A percentile compares a stretch with the other conserved stretches of the same genome.
Conservation (phyloP, 2,329 filamentous ascomycete species). For the Fusarium dlaminii region DNA sequence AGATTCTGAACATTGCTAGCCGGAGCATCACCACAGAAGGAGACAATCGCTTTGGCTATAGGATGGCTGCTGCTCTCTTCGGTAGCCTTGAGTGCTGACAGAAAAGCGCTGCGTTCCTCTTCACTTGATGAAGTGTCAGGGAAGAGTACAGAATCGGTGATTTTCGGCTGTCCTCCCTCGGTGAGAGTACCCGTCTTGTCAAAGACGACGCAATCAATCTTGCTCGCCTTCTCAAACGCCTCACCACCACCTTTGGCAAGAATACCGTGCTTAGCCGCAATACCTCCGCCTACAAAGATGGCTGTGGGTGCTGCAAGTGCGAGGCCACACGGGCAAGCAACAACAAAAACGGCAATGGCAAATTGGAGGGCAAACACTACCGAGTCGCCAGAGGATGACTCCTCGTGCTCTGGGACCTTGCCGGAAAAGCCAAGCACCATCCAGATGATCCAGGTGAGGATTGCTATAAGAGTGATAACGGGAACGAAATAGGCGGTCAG, state of each 20-base stretch:
- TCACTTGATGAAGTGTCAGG: constrained; percentile 40
- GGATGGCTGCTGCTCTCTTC: constrained; percentile 81
- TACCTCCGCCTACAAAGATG: constrained; percentile 82
- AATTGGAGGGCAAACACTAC: constrained; percentile 81
- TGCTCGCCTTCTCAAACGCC: constrained; percentile 85
- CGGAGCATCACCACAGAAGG: constrained; percentile 62
- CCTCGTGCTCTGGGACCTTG: constrained; percentile 64
- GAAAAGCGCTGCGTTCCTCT: constrained; percentile 46
- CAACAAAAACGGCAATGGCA: constrained; percentile 86
- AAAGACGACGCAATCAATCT: constrained; percentile 81
- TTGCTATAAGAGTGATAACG: constrained; percentile 73
- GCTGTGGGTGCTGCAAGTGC: constrained; percentile 88
- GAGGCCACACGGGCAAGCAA: constrained; percentile 86
- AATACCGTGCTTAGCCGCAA: constrained; percentile 83
- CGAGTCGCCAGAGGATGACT: constrained; percentile 70
- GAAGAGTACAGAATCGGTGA: constrained; percentile 65
- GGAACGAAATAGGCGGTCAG: constrained; percentile 83
- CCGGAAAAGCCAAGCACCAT: constrained; percentile 70
- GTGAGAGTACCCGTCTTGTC: constrained; percentile 91
- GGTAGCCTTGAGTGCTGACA: constrained; percentile 67
- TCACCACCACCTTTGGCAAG: constrained; percentile 86
- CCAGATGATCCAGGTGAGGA: constrained; percentile 78
- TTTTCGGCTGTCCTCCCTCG: constrained; percentile 73
- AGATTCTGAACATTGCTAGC: constrained; percentile 53
- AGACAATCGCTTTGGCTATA: constrained; percentile 74